These are phyloP conservation scores for Suillus discolor DNA, from an alignment of 768 basidiomycete genomes.

Conservation along the genomic window DNA sequence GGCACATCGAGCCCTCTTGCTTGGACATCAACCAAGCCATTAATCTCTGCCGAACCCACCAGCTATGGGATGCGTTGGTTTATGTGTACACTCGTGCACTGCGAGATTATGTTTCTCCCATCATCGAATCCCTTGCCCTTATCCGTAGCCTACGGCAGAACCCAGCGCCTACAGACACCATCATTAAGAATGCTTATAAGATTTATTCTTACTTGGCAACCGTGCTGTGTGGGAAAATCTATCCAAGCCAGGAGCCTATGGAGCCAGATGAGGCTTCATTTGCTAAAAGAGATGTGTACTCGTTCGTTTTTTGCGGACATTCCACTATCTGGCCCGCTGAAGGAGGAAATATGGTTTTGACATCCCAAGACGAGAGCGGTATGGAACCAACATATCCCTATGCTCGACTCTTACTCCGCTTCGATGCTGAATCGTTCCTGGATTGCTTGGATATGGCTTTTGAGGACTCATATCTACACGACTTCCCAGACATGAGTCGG, in stretches of 20 bases:
- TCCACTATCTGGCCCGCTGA: slow-evolving; percentile 81
- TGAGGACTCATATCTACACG: slow-evolving; percentile 90
- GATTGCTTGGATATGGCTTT: slow-evolving; percentile 94
- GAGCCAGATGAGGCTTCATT: slow-evolving; percentile 60
- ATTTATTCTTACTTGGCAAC: slow-evolving; percentile 87
- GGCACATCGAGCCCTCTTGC: slow-evolving; percentile 91
- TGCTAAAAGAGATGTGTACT: slow-evolving; percentile 77
- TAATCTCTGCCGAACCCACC: slow-evolving; percentile 76
- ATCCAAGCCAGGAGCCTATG: slow-evolving; percentile 81
- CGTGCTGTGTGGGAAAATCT: slow-evolving; percentile 78
- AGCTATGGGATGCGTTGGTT: slow-evolving; percentile 90
- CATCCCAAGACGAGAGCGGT: slow-evolving; percentile 72
- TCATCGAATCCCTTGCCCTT: slow-evolving; percentile 81
- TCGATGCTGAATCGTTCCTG: slow-evolving; percentile 92
- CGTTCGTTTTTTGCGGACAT: slow-evolving; percentile 82
- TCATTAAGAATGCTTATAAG: slow-evolving; percentile 83
- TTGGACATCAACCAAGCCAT: slow-evolving; percentile 95
- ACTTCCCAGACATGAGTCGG: slow-evolving; percentile 68
- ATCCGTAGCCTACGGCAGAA: slow-evolving; percentile 46
- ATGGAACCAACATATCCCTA: slow-evolving; percentile 90
- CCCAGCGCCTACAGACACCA: slow-evolving; percentile 47
- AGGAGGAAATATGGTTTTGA: slow-evolving; percentile 73
- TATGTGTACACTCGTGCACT: slow-evolving; percentile 92
- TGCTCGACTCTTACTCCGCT: slow-evolving; percentile 76
- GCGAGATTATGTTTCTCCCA: slow-evolving; percentile 84